Evolutionary conservation across 2,329 filamentous ascomycete genomes (phyloP).

Genomic region (Coccinonectria pachysandricola): DNA sequence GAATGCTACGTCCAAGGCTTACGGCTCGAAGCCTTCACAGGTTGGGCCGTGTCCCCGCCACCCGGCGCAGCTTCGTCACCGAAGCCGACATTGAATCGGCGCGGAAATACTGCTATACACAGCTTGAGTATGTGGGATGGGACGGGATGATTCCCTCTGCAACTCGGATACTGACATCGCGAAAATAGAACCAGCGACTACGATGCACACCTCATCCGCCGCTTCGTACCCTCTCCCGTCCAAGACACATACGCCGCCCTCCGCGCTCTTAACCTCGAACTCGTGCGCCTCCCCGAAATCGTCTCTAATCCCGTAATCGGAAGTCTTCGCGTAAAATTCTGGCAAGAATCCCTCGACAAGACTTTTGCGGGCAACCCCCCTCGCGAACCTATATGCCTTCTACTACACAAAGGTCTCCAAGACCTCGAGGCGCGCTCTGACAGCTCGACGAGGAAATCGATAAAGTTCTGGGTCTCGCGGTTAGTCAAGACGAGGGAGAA

Average conservation of each 20-base stretch:
- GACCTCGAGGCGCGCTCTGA: slow-evolving; percentile 41
- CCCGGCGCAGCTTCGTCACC: slow-evolving; percentile 35
- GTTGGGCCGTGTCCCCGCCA: slow-evolving; percentile 19
- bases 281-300: slow-evolving; percentile 80
- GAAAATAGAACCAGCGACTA: slow-evolving; percentile 76
- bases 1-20: slow-evolving; percentile 30
- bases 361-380: slow-evolving; percentile 71
- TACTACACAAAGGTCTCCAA: slow-evolving; percentile 64
- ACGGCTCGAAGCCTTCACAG: slow-evolving; percentile 28
- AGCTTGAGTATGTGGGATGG: slow-evolving; percentile 34
- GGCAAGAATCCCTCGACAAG: slow-evolving; percentile 73
- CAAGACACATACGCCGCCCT: slow-evolving; percentile 83
- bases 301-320: slow-evolving; percentile 84
- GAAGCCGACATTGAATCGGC: slow-evolving; percentile 43
- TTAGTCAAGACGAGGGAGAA: slow-evolving; percentile 74
- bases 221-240: slow-evolving; percentile 67
- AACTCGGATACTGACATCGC: slow-evolving; percentile 3
- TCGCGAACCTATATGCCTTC: slow-evolving; percentile 80
- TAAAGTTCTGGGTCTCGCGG: slow-evolving; percentile 65
- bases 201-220: slow-evolving; percentile 74
- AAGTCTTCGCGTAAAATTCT: slow-evolving; percentile 86
- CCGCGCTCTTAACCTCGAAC: slow-evolving; percentile 84
- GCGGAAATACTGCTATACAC: slow-evolving; percentile 42
- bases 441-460: slow-evolving; percentile 34
- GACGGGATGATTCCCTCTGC: accelerated